Evolutionary conservation across 148 eudicot genomes (phyloP).

Genomic region (Rhododendron griersonianum): DNA sequence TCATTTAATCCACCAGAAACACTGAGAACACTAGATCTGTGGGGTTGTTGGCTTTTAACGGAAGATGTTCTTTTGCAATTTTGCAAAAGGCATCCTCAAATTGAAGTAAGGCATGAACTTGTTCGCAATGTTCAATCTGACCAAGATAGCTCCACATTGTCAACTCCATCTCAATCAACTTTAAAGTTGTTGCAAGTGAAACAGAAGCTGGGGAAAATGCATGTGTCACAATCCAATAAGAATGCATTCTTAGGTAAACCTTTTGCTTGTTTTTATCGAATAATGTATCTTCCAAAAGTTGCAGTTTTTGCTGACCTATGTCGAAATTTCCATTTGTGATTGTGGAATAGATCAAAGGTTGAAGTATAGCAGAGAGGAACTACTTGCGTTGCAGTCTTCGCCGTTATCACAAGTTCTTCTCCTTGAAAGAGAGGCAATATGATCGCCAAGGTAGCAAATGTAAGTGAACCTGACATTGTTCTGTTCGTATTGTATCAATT

Average conservation of each 20-base stretch:
- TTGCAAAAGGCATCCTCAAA: constrained; percentile 40
- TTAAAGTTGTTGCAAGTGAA: constrained; percentile 22
- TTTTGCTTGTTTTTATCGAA: not conserved
- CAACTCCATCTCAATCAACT: constrained; percentile 23
- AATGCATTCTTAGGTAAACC: constrained; percentile 45
- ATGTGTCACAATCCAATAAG: constrained; percentile 24
- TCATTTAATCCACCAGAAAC: constrained; percentile 53
- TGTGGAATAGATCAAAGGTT: constrained; percentile 71
- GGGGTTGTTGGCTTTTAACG: constrained; percentile 86
- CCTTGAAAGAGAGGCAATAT: constrained; percentile 13
- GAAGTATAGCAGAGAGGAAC: constrained; percentile 73
- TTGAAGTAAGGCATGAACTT: constrained; percentile 61
- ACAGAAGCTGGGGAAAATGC: constrained; percentile 27
- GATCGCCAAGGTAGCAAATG: not conserved
- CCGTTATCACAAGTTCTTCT: constrained; percentile 28
- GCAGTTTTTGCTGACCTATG: not conserved
- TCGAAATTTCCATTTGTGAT: not conserved
- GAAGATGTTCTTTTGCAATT: constrained; percentile 44
- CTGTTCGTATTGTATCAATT: not conserved
- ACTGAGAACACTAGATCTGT: constrained; percentile 52
- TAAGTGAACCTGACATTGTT: not conserved
- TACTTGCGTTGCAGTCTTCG: constrained; percentile 59
- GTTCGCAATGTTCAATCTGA: constrained; percentile 18
- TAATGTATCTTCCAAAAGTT: not conserved
- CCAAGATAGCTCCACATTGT: constrained; percentile 9